Conservation (phyloP, 305 asterid species). For the Salvia sclarea region DNA sequence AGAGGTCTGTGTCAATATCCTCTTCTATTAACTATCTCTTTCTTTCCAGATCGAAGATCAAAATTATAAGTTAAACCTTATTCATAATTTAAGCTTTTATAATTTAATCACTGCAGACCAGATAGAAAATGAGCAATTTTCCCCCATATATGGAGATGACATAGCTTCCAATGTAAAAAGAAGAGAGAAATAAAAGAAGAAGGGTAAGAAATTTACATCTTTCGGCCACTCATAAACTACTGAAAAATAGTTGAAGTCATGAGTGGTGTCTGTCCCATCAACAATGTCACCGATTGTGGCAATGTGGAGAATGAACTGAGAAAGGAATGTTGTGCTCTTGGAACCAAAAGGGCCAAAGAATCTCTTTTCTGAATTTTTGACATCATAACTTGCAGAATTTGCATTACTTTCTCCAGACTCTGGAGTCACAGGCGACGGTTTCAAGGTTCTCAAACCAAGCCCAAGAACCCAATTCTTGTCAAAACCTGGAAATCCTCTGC, state of each 20-base stretch:
- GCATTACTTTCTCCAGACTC: slow-evolving; percentile 60
- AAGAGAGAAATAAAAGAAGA: slow-evolving; percentile 19
- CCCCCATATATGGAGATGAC: neutral
- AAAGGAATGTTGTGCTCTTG: slow-evolving; percentile 80
- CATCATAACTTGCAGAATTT: slow-evolving; percentile 67
- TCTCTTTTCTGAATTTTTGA: slow-evolving; percentile 75
- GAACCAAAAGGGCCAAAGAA: slow-evolving; percentile 80
- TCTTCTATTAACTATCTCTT: slow-evolving; percentile 17
- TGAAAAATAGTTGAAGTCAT: slow-evolving; percentile 96
- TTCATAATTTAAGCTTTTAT: slow-evolving; percentile 6
- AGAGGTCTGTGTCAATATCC: neutral
- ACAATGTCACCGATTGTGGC: slow-evolving; percentile 99
- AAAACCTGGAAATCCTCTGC: slow-evolving; percentile 52
- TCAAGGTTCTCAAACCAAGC: slow-evolving; percentile 75
- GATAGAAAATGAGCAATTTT: slow-evolving; percentile 26
- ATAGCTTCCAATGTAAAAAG: slow-evolving; percentile 19
- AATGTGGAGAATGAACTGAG: slow-evolving; percentile 93
- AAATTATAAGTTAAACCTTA: slow-evolving; percentile 11
- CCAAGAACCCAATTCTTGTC: slow-evolving; percentile 80
- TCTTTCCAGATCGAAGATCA: slow-evolving; percentile 12
- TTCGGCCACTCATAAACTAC: slow-evolving; percentile 98
- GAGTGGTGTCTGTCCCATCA: slow-evolving; percentile 99
- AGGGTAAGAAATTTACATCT: slow-evolving; percentile 61
- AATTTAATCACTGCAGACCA: slow-evolving; percentile 23
- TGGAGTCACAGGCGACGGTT: slow-evolving; percentile 47